Percentiles rank a stretch among this genome's conserved stretches.
Conservation (phyloP, 139 green algal species). For the Chlorella sorokiniana region DNA sequence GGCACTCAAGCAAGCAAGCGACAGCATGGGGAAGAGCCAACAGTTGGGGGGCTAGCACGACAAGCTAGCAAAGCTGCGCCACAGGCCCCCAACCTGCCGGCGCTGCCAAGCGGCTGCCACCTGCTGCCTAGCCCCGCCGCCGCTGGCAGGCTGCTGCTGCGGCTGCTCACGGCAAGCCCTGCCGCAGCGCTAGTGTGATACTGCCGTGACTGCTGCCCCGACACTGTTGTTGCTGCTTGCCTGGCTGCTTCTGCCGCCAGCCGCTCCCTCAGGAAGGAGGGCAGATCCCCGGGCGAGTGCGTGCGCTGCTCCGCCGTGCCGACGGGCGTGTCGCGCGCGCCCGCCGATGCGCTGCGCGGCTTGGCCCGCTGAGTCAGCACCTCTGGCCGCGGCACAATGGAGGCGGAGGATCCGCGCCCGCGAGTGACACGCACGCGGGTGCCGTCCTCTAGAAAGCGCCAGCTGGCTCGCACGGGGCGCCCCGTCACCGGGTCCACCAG, state of each 20-base stretch:
- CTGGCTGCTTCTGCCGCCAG: conserved; percentile 11
- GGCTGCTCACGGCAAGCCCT: not conserved
- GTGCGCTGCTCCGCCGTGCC: conserved; percentile 17
- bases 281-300: conserved; percentile 43
- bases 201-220: not conserved
- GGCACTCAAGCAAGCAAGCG: no score
- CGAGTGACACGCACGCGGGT: conserved; percentile 55
- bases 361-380: conserved; percentile 52
- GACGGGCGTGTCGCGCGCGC: conserved; percentile 35
- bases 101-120: not conserved
- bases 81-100: not conserved
- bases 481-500: conserved; percentile 77
- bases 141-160: not conserved
- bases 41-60: no score
- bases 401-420: conserved; percentile 57
- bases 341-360: conserved; percentile 25
- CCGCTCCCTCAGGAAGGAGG: conserved; percentile 38
- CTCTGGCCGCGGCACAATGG: conserved; percentile 66
- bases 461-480: conserved; percentile 57
- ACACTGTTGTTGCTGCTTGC: not conserved
- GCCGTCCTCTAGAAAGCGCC: conserved; percentile 69
- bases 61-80: conserved; percentile 38
- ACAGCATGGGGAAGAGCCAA: no score
- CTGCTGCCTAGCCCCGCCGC: not conserved
- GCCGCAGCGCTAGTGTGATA: conserved; percentile 3